Evolutionary conservation across 2,329 filamentous ascomycete genomes (phyloP), one percentile per base, ranked within the genome.

Genomic region (Ilyonectria sp.): DNA sequence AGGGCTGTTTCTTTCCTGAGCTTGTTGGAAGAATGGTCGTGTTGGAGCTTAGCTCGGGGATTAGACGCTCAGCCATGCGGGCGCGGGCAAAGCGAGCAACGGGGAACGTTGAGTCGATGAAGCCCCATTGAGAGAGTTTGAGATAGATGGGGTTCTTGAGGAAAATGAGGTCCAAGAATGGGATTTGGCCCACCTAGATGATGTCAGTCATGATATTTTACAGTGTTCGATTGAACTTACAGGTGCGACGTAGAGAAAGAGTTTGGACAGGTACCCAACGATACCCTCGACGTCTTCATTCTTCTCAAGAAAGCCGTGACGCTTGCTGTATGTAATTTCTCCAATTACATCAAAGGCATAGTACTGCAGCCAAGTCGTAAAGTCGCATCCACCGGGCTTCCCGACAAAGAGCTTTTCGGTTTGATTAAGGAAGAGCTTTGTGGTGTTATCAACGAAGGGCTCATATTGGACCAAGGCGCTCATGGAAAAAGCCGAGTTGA

Each of bases 301-400:
- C 76, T 88, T 86, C 78, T 95, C 92, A 2, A 95, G 81, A 71
- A 95, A 95, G 0, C 93, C 93, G 65, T 94, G 87, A 0, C 91
- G 86, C 77, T 93, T 93, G 77, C 89, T 90, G 81, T 93, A 94
- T 0, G 92, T 94, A 74, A 94, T 88, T 68, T 93, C 90, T 6
- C 92, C 92, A 69, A 94, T 94, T 15, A 94, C 92, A 76, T 95
- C 93, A 74, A 95, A 95, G 0, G 93, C 93, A 72, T 93, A 94
- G 77, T 91, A 94, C 75, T 95, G 93, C 64, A 95, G 82, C 93
- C 93, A 94, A 64, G 85, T 83, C 1, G 89, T 89, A 63, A 94
- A 91, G 75, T 93, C 88, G 74, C 74, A 76, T 2, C 74, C 72
- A n/a, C 70, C 69, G 0, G 78, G 67, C 26, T 82, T 81, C 23